Base-by-base conservation (phyloP, 805 yeast genomes). In the Yamadazyma nakazawae region DNA sequence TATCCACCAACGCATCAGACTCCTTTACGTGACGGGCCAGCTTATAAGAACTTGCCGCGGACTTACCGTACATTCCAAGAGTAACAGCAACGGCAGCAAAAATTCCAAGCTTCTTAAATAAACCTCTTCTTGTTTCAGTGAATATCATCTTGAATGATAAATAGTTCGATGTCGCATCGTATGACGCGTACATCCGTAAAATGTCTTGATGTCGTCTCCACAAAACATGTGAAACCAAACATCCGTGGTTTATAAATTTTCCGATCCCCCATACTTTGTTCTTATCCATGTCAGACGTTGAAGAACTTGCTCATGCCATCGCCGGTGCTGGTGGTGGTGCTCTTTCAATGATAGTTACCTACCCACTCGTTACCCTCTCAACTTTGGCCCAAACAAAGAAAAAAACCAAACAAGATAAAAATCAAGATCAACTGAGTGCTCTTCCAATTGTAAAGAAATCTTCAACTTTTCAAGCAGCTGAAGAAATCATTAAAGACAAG, bases 241-340 rank as follows among this genome's bases (percentile, higher is more conserved):
- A 34, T 25, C 45, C 45, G 45, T 42, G 45, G 45, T 25, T 14
- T 31, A 25, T 14, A 26, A n/a, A 40, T 34, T 17, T 28, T 34
- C 26, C 32, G n/a, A 16, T 18, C 19, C 24, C 17, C 19, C 6
- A 11, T 18, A 30, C 16, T 30, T 30, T 40, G 10, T 40, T 17
- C n/a, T 17, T 16, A 34, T 13, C 30, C 34, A 40, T 45, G 41
- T 35, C 44, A 4, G 42, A 36, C 25, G 42, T 45, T 4, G 44
- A 40, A 31, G 78, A 79, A 52, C 58, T 87, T 32, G 89, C 94
- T 12, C 97, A 91, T 61, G 97, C 97, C n/a, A 65, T 91, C 10
- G 86, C 96, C 5, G 98, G 97, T 10, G 96, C 96, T 31, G 84
- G 91, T 6, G 96, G 96, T 24, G 97, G 97, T 12, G 90, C 92